Conservation (phyloP, 2,329 filamentous ascomycete genomes). For the Biscogniauxia mediterranea region DNA sequence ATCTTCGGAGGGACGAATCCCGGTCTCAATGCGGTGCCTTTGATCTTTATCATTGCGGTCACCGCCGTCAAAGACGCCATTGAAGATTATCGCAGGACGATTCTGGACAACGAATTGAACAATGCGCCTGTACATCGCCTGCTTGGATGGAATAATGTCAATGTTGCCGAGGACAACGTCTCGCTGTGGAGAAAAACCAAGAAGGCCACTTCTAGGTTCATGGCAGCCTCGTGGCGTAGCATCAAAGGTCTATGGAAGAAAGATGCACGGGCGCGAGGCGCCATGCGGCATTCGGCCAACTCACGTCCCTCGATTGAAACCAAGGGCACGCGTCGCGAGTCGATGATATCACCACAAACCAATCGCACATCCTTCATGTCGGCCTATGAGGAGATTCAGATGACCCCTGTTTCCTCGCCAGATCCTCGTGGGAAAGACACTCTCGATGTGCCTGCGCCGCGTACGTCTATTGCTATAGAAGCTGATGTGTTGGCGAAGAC, state of each 20-base stretch:
- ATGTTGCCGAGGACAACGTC: conserved; percentile 83
- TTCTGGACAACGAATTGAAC: conserved; percentile 90
- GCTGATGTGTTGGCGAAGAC: conserved; percentile 42
- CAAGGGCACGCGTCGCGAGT: conserved; percentile 50
- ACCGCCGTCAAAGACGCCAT: conserved; percentile 93
- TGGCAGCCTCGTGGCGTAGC: conserved; percentile 51
- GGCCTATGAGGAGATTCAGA: conserved; percentile 74
- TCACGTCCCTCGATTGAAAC: conserved; percentile 67
- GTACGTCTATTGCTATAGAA: conserved; percentile 27
- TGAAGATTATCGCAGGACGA: conserved; percentile 89
- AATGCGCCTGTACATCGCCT: conserved; percentile 93
- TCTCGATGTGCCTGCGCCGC: conserved; percentile 4
- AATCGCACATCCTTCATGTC: conserved; percentile 51
- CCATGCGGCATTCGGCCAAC: conserved; percentile 52
- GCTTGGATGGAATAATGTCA: conserved; percentile 88
- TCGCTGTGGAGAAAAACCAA: conserved; percentile 86
- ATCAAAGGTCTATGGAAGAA: conserved; percentile 49
- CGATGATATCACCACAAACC: conserved; percentile 52
- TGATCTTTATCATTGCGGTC: conserved; percentile 87
- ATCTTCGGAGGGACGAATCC: conserved; percentile 94
- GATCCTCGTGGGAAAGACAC: conserved; percentile 43
- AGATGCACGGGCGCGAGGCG: conserved; percentile 47
- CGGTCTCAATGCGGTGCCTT: conserved; percentile 81
- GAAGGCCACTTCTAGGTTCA: conserved; percentile 72
- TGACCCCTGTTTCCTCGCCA: conserved; percentile 92